These are phyloP conservation scores for Abortiporus biennis DNA, from an alignment of 1,284 basidiomycete genomes.

Conservation along the genomic window DNA sequence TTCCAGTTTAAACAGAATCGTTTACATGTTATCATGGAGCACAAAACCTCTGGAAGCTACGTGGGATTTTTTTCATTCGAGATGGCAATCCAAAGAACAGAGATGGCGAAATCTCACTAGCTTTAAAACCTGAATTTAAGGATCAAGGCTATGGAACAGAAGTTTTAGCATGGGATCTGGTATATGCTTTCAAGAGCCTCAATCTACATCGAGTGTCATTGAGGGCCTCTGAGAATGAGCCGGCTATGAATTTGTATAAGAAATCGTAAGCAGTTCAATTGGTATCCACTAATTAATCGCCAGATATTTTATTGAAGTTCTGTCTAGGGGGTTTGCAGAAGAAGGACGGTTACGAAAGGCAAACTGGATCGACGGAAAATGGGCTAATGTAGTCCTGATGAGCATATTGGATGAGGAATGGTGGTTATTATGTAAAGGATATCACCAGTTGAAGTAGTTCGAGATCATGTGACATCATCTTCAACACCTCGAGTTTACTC, in stretches of 20 bases:
- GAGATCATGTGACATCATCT: no score
- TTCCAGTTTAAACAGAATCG: no score
- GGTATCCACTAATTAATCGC: not conserved
- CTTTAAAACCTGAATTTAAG: not conserved
- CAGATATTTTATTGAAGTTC: not conserved
- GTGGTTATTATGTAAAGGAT: not conserved
- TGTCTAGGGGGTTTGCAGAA: constrained; percentile 8
- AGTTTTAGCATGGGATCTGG: constrained; percentile 3
- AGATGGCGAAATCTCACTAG: constrained; percentile 3
- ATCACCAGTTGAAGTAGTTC: not conserved
- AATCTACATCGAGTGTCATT: constrained; percentile 8
- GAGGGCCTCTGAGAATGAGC: constrained; percentile 1
- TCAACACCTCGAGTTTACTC: no score
- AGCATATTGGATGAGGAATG: constrained; percentile 8
- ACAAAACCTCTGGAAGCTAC: constrained; percentile 1
- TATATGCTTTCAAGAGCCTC: constrained; percentile 6
- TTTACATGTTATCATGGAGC: constrained; percentile 1
- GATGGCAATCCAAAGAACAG: constrained; percentile 4
- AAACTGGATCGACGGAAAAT: constrained; percentile 8
- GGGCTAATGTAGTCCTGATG: constrained; percentile 7
- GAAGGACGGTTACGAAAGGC: constrained; percentile 6
- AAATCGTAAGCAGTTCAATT: constrained; percentile 5
- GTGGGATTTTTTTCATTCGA: constrained; percentile 3
- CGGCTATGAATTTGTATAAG: constrained; percentile 5
- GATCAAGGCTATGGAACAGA: constrained; percentile 7